Evolutionary conservation across 2,329 filamentous ascomycete species (phyloP).

Genomic region (Hirsutella thompsonii): DNA sequence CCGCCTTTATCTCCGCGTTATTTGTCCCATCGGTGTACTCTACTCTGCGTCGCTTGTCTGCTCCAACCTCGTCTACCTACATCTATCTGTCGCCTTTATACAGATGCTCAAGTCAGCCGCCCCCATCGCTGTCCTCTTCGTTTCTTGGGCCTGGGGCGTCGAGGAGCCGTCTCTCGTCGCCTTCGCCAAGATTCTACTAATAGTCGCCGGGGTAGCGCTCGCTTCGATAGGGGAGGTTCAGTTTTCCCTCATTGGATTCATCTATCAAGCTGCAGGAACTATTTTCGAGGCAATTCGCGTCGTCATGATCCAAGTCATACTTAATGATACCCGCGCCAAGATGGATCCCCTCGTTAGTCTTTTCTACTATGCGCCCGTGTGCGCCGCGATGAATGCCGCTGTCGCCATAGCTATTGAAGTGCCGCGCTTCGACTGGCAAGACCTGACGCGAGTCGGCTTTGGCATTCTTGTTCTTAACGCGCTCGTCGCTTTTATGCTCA

Average conservation of each 20-base stretch:
- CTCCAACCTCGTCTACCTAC: constrained; percentile 55
- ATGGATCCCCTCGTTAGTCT: constrained; percentile 83
- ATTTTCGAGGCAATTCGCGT: constrained; percentile 70
- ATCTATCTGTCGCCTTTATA: constrained; percentile 55
- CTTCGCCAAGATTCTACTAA: constrained; percentile 35
- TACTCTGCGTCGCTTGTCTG: constrained; percentile 54
- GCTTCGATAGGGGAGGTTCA: constrained; percentile 52
- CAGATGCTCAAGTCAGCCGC: constrained; percentile 60
- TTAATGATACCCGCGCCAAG: constrained; percentile 62
- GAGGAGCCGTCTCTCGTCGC: constrained; percentile 31
- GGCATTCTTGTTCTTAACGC: constrained; percentile 60
- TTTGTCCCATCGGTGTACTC: constrained; percentile 53
- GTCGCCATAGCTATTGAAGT: constrained; percentile 60
- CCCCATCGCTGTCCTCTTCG: constrained; percentile 52
- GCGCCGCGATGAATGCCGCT: constrained; percentile 65
- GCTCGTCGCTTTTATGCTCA: constrained; percentile 66
- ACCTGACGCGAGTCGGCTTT: constrained; percentile 53
- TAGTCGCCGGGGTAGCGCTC: constrained; percentile 37
- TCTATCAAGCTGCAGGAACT: constrained; percentile 63
- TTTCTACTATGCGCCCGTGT: constrained; percentile 83
- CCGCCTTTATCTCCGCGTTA: constrained; percentile 46
- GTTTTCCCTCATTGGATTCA: constrained; percentile 52
- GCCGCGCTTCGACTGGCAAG: constrained; percentile 48
- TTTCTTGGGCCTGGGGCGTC: constrained; percentile 46
- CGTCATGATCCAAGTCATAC: constrained; percentile 74